Percentiles rank a stretch among this genome's conserved stretches.
Conservation (phyloP, 2,329 filamentous ascomycete species). For the Neonectria coccinea region DNA sequence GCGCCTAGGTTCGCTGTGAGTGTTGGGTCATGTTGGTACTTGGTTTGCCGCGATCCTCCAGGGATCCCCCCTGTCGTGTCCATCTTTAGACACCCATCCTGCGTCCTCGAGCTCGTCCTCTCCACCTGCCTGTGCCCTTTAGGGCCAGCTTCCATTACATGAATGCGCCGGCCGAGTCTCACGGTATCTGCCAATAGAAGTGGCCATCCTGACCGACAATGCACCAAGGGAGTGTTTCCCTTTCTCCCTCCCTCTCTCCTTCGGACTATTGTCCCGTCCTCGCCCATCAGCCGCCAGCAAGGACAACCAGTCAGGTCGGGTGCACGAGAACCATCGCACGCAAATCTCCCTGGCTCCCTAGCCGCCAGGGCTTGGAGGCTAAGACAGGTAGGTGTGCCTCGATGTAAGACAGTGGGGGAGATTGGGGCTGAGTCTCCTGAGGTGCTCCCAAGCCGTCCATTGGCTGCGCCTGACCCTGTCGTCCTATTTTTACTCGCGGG, state of each 20-base stretch:
- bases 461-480: slow-evolving; percentile 21
- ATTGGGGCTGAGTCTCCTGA: slow-evolving; percentile 28
- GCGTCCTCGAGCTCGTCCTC: background rate
- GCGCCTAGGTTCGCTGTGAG: background rate
- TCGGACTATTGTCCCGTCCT: background rate
- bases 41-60: slow-evolving; percentile 25
- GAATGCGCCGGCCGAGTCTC: background rate
- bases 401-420: slow-evolving; percentile 13
- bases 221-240: background rate
- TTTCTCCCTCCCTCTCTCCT: background rate
- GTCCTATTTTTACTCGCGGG: slow-evolving; percentile 30
- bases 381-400: slow-evolving; percentile 16
- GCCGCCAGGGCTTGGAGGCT: slow-evolving; percentile 30
- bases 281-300: background rate
- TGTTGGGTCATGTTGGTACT: slow-evolving; percentile 5
- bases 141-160: slow-evolving; percentile 7
- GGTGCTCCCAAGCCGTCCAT: slow-evolving; percentile 16
- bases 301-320: background rate
- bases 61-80: slow-evolving; percentile 9
- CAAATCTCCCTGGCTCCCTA: slow-evolving; percentile 14
- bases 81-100: slow-evolving; percentile 13
- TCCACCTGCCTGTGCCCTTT: slow-evolving; percentile 18
- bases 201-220: slow-evolving; percentile 3
- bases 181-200: slow-evolving; percentile 9
- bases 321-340: background rate